phyloP scores from a whole-genome alignment of 1,284 basidiomycete genomes.

The Ganoderma meredithae region DNA sequence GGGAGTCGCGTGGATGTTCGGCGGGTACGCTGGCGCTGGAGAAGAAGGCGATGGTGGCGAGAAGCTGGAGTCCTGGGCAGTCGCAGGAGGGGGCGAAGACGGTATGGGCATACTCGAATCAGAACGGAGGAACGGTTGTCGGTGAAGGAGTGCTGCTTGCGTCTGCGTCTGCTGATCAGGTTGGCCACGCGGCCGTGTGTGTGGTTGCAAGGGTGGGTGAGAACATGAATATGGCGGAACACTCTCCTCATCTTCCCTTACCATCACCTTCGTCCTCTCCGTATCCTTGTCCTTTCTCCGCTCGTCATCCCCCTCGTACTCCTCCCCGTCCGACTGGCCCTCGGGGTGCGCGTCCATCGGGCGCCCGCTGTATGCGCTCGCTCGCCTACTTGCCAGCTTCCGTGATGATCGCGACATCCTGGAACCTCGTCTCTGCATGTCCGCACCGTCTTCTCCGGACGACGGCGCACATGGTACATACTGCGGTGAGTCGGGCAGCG shows the following conservation, averaged over 20 bases:
- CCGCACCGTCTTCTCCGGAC: slow-evolving; percentile 15
- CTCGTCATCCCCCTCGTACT: slow-evolving; percentile 20
- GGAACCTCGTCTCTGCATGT: slow-evolving; percentile 14
- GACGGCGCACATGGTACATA: slow-evolving; percentile 12
- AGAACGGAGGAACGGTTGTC: slow-evolving; percentile 40
- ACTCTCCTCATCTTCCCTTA: slow-evolving; percentile 23
- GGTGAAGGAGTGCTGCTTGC: slow-evolving; percentile 28
- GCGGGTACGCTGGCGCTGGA: slow-evolving; percentile 4
- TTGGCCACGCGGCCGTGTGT: slow-evolving; percentile 14
- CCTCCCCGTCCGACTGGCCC: slow-evolving; percentile 3
- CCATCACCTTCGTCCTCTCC: neutral
- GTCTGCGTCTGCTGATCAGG: slow-evolving; percentile 15
- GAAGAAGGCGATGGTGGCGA: neutral
- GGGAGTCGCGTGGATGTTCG: neutral
- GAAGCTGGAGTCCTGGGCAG: slow-evolving; percentile 8
- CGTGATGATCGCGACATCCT: slow-evolving; percentile 12
- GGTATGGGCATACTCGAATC: slow-evolving; percentile 36
- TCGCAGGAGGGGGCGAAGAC: neutral
- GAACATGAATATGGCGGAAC: slow-evolving; percentile 29
- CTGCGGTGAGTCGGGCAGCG: slow-evolving; percentile 26
- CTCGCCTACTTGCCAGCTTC: slow-evolving; percentile 17
- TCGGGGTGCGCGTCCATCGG: slow-evolving; percentile 26
- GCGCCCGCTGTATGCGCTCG: slow-evolving; percentile 17
- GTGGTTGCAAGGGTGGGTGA: slow-evolving; percentile 14
- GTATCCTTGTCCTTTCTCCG: neutral